Conservation (phyloP, 768 basidiomycete genomes). For the Lactarius trivialis region DNA sequence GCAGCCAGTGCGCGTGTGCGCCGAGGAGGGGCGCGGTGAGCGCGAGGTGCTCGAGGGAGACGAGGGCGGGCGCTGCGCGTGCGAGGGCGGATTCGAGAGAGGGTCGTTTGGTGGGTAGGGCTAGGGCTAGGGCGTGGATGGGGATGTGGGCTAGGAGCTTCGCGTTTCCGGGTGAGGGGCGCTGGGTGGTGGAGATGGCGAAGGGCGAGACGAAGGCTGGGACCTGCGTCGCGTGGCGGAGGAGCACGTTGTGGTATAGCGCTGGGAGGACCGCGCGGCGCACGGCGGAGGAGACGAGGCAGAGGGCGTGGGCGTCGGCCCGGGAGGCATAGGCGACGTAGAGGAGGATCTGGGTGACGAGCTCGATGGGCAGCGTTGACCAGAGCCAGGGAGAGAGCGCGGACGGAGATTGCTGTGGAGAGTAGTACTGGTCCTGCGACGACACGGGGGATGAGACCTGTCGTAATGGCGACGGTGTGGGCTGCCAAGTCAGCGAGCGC, state of each 20-base stretch:
- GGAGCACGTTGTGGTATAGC: constrained; percentile 21
- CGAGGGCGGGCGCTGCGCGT: constrained; percentile 14
- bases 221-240: constrained; percentile 21
- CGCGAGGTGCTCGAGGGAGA: constrained; percentile 15
- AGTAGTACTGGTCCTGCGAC: not conserved
- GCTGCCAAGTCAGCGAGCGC: constrained; percentile 18
- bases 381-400: constrained; percentile 5
- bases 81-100: constrained; percentile 20
- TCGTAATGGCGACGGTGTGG: constrained; percentile 14
- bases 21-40: constrained; percentile 21
- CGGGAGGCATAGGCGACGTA: constrained; percentile 20
- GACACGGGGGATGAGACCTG: constrained; percentile 1
- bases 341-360: constrained; percentile 18
- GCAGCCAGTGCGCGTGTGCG: constrained; percentile 24
- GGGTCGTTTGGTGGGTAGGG: constrained; percentile 19
- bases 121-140: constrained; percentile 22
- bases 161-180: not conserved
- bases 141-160: constrained; percentile 7
- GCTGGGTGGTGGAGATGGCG: constrained; percentile 2
- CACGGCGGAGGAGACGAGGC: constrained; percentile 24
- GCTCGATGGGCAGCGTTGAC: constrained; percentile 20
- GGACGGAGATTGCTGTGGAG: constrained; percentile 1
- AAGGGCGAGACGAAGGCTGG: constrained; percentile 21
- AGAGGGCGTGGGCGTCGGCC: constrained; percentile 16
- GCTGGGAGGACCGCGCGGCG: constrained; percentile 22